Base-by-base conservation (phyloP, 1,284 basidiomycete species). In the Hypsizygus ulmarius region DNA sequence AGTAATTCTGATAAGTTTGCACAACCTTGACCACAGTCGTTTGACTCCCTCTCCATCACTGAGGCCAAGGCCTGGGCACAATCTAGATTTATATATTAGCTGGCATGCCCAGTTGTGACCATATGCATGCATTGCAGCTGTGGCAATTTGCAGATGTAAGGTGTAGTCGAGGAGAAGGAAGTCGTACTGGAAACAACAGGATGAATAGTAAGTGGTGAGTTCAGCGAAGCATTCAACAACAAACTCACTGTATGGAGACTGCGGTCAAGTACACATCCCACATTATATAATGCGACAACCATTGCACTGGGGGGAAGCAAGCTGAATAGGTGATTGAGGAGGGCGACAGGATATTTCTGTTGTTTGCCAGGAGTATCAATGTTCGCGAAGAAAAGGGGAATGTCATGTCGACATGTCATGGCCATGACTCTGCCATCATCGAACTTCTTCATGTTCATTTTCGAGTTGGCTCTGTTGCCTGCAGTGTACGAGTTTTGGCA, bases 61-160 rank as follows among this genome's bases (percentile, higher is more conserved):
- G 0, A 70, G 35, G 0, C 70, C 67, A 3, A 69, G 39, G 0
- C 69, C 68, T 4, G 34, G 16, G 0, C 55, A 48, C 3, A 70
- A 35, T 0, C 65, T 45, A 1, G 71, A 70, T 36, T 70, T 69
- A 43, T 70, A 69, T 0, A 62, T 50, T 0, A 73, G 51, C 45
- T 74, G 72, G 34, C 71, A 73, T 0, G 65, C 50, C 70, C 69
- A 73, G 33, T 71, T 60, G 39, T 72, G 71, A 0, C 63, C 65
- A 40, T 69, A 73, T 0, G 70, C 64, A 47, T 73, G 71, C 68
- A 74, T 71, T 0, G 64, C 69, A 14, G 61, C 66, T 0, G 66
- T 70, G 0, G 62, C 64, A 42, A 71, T 70, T 1, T 36, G 14
- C 0, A 73, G 21, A 0, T 63, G 58, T 1, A 46, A 14, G 1